Evolutionary conservation across 345 rosid genomes (phyloP).

Genomic region (Gossypioides kirkii): DNA sequence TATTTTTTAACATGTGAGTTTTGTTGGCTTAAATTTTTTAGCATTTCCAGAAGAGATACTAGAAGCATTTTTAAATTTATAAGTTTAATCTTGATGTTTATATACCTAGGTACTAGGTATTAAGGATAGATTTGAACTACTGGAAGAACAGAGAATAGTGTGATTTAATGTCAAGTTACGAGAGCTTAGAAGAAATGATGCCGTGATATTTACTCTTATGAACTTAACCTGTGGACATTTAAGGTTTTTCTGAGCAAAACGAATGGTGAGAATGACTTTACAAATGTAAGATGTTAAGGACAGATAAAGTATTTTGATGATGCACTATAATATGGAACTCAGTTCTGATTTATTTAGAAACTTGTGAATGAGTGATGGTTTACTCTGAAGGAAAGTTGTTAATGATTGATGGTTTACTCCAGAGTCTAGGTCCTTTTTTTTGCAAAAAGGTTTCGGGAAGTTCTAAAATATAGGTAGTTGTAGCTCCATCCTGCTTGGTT

Average conservation of each 20-base stretch:
- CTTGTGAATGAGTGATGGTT: neutral
- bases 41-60: neutral
- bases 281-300: neutral
- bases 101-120: neutral
- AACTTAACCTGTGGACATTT: neutral
- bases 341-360: neutral
- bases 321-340: neutral
- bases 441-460: neutral
- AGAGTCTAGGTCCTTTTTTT: neutral
- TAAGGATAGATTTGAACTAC: neutral
- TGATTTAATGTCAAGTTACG: neutral
- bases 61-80: neutral
- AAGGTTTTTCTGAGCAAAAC: neutral
- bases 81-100: neutral
- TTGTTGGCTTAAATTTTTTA: neutral
- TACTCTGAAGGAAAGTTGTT: neutral
- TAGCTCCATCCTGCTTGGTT: neutral
- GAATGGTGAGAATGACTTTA: neutral
- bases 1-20: neutral
- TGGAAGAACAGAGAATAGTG: neutral
- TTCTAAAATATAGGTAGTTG: neutral
- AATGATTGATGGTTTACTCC: neutral
- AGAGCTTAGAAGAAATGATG: neutral
- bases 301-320: neutral
- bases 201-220: neutral